Percentiles rank a stretch among this genome's conserved stretches.
These are phyloP conservation scores for Talaromyces wortmannii DNA, from an alignment of 495 filamentous ascomycete species.

Conservation along the genomic window DNA sequence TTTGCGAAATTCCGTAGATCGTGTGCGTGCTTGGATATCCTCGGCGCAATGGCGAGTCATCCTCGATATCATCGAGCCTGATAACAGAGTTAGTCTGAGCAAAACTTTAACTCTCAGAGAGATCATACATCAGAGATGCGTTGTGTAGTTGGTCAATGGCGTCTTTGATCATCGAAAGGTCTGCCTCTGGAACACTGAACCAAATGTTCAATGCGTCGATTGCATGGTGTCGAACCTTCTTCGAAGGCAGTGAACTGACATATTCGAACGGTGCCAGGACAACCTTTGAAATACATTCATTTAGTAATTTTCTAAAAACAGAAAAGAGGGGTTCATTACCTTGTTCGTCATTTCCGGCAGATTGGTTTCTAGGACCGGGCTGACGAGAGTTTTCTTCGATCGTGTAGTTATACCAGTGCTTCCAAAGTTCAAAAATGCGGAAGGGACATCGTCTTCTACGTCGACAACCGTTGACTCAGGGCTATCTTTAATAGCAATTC, in stretches of 20 bases:
- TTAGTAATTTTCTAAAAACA: no score
- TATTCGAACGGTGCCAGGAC: no score
- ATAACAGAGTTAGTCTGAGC: no score
- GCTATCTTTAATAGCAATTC: not conserved
- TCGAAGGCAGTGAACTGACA: no score
- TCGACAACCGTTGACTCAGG: not conserved
- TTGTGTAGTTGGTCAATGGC: not conserved
- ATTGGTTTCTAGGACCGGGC: no score
- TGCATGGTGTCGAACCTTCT: no score
- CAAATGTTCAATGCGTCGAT: no score
- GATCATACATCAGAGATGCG: not conserved
- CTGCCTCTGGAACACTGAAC: not conserved
- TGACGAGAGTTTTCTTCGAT: no score
- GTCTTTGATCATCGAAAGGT: not conserved
- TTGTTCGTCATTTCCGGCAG: no score
- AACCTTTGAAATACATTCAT: no score
- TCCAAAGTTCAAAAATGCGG: not conserved
- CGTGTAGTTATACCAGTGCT: not conserved
- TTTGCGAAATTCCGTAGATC: conserved; percentile 80
- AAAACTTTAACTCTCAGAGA: not conserved
- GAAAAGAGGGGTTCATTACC: no score
- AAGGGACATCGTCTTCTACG: not conserved
- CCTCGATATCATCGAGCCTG: conserved; percentile 38
- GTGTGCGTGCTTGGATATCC: conserved; percentile 74
- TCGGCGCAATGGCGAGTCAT: conserved; percentile 63